A percentile compares a stretch with the other conserved stretches of the same genome.
Evolutionary conservation across 176 grass and related monocot species (phyloP).

Genomic region (Eleusine coracana): DNA sequence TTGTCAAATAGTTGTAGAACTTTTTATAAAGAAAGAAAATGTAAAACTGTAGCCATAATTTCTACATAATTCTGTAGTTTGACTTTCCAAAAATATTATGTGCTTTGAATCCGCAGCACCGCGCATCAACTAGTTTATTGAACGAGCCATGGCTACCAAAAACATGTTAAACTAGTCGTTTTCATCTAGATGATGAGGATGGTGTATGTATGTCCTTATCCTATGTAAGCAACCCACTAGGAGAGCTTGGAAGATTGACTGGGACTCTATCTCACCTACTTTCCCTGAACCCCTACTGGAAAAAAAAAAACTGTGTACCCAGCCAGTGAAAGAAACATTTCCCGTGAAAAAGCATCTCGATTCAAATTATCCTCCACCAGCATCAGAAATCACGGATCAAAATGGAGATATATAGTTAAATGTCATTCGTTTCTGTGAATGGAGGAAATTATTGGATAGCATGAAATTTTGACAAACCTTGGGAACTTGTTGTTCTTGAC

Average conservation of each 20-base stretch:
- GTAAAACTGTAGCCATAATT: too few relatives aligned
- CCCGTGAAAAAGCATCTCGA: not conserved
- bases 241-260: slow-evolving; percentile 58
- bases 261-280: slow-evolving; percentile 60
- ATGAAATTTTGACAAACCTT: slow-evolving; percentile 40
- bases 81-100: too few relatives aligned
- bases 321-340: not conserved
- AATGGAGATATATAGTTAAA: not conserved
- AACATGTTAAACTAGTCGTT: slow-evolving; percentile 60
- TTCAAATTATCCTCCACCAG: not conserved
- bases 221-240: slow-evolving; percentile 52
- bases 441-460: not conserved
- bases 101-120: too few relatives aligned
- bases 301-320: not conserved
- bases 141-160: slow-evolving; percentile 34
- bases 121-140: slow-evolving; percentile 8
- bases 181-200: slow-evolving; percentile 57
- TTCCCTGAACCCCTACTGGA: slow-evolving; percentile 22
- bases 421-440: not conserved
- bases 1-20: too few relatives aligned
- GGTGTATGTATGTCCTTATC: slow-evolving; percentile 50
- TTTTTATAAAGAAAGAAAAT: too few relatives aligned
- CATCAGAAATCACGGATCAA: not conserved
- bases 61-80: too few relatives aligned
- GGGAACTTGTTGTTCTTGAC: slow-evolving; percentile 91